Conservation (phyloP, 2,329 filamentous ascomycete species). For the Anisogramma anomala region DNA sequence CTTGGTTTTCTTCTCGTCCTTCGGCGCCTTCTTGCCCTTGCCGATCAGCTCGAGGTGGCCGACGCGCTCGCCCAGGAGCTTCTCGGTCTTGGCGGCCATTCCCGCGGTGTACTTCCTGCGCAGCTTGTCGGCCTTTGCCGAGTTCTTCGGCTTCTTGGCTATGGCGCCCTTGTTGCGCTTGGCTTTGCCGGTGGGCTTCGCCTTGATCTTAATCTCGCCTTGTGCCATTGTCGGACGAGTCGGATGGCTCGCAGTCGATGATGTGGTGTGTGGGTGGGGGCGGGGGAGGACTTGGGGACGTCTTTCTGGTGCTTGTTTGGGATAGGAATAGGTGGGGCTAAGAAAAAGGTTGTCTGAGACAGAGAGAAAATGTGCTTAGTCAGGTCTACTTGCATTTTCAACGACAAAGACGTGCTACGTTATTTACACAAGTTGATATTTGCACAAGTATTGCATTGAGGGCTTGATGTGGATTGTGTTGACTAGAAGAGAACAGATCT, state of each 20-base stretch:
- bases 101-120: constrained; percentile 45
- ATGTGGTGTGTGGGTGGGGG: background rate
- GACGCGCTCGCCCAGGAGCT: constrained; percentile 45
- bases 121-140: constrained; percentile 36
- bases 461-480: too few relatives aligned
- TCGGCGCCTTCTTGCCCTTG: constrained; percentile 37
- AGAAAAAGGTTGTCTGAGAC: too few relatives aligned
- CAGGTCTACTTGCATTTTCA: too few relatives aligned
- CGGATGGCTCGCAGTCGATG: background rate
- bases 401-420: too few relatives aligned
- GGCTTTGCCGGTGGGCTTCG: constrained; percentile 28
- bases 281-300: too few relatives aligned
- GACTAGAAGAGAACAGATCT: too few relatives aligned
- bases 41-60: constrained; percentile 50
- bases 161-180: constrained; percentile 36
- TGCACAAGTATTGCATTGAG: too few relatives aligned
- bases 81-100: constrained; percentile 43
- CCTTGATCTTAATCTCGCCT: constrained; percentile 39
- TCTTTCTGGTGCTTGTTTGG: too few relatives aligned
- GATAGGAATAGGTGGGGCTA: background rate
- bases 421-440: too few relatives aligned
- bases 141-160: constrained; percentile 25
- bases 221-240: constrained; percentile 35
- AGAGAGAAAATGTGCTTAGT: too few relatives aligned
- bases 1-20: constrained; percentile 26